A percentile compares a stretch with the other conserved stretches of the same genome.
Conservation (phyloP, 768 basidiomycete species). For the Trametes coccinea region DNA sequence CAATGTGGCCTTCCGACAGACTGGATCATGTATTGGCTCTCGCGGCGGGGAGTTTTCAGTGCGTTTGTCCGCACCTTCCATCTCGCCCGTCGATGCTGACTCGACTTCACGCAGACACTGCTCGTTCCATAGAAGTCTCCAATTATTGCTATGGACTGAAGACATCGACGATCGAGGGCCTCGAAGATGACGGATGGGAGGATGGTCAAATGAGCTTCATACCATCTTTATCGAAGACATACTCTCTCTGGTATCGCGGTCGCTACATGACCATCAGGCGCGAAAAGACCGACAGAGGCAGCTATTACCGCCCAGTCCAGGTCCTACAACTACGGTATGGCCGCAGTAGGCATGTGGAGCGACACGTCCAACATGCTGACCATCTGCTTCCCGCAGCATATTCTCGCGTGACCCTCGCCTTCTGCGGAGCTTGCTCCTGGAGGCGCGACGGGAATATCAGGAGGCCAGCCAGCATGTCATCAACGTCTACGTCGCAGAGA, state of each 20-base stretch:
- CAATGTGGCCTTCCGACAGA: conserved; percentile 35
- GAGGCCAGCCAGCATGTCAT: conserved; percentile 54
- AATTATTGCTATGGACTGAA: conserved; percentile 17
- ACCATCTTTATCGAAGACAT: conserved; percentile 41
- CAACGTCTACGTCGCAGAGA: conserved; percentile 52
- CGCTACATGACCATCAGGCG: conserved; percentile 36
- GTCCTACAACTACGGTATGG: conserved; percentile 46
- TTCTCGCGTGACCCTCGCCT: conserved; percentile 46
- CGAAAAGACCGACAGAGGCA: conserved; percentile 35
- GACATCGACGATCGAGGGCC: neutral
- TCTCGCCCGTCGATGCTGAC: neutral
- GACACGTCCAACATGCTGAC: neutral
- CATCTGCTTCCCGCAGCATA: conserved; percentile 40
- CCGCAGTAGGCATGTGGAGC: neutral
- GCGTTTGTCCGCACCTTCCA: neutral
- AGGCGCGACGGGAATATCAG: conserved; percentile 53
- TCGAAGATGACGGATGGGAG: conserved; percentile 4
- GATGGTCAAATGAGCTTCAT: conserved; percentile 35
- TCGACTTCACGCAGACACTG: conserved; percentile 25
- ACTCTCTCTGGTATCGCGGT: conserved; percentile 50
- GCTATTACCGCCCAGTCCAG: conserved; percentile 38
- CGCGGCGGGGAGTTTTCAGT: conserved; percentile 41
- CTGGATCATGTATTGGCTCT: conserved; percentile 74
- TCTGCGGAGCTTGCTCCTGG: conserved; percentile 53
- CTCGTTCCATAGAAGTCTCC: conserved; percentile 25